Conservation (phyloP, 1,139 yeast genomes). For the Arxiozyma heterogenica region DNA sequence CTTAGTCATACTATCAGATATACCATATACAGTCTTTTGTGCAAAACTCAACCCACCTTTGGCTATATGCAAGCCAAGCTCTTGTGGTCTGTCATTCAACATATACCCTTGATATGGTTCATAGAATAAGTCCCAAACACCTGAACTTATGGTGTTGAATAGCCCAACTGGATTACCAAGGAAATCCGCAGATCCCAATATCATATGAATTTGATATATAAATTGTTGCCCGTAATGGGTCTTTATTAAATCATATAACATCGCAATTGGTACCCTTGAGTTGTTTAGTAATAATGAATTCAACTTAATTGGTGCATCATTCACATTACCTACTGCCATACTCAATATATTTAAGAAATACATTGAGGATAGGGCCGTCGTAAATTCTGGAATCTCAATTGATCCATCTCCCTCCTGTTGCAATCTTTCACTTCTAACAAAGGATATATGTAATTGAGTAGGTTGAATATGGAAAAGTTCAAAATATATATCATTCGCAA, state of each 20-base stretch:
- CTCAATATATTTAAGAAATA: slow-evolving; percentile 79
- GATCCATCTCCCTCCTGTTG: slow-evolving; percentile 43
- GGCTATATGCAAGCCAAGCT: slow-evolving; percentile 88
- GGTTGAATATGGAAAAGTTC: slow-evolving; percentile 93
- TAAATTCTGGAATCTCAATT: slow-evolving; percentile 5
- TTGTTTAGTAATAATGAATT: slow-evolving; percentile 85
- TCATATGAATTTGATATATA: slow-evolving; percentile 83
- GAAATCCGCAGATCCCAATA: slow-evolving; percentile 92
- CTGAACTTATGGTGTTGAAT: slow-evolving; percentile 86
- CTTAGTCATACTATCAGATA: slow-evolving; percentile 87
- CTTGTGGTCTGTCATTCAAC: slow-evolving; percentile 91
- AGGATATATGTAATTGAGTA: slow-evolving; percentile 76
- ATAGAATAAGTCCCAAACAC: slow-evolving; percentile 91
- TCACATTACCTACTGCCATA: slow-evolving; percentile 95
- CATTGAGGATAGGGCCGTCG: slow-evolving; percentile 49
- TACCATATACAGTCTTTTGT: slow-evolving; percentile 89
- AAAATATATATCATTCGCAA: slow-evolving; percentile 72
- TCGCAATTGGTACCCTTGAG: slow-evolving; percentile 74
- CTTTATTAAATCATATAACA: slow-evolving; percentile 58
- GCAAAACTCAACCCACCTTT: slow-evolving; percentile 92
- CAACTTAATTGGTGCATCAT: slow-evolving; percentile 89
- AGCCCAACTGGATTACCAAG: slow-evolving; percentile 96
- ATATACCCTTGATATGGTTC: slow-evolving; percentile 96
- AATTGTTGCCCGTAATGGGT: slow-evolving; percentile 92
- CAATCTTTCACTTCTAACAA: slow-evolving; percentile 79